Base-by-base conservation (phyloP, 352 stramenopile species). In the Phytophthora sojae region DNA sequence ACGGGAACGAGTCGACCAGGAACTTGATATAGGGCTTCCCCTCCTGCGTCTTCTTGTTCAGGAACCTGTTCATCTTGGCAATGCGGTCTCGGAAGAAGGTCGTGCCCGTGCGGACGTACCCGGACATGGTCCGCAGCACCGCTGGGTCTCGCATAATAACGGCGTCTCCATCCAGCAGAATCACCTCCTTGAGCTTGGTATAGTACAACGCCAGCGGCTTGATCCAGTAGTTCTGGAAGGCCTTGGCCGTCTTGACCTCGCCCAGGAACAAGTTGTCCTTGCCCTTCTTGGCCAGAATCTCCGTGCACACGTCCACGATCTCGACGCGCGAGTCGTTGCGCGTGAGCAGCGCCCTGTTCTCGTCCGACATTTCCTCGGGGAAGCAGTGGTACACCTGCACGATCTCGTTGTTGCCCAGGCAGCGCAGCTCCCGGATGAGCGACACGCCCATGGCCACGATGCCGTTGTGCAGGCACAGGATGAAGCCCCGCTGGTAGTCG, bases 21-120 rank as follows among this genome's bases (percentile, higher is more conserved):
- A 81, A 59, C 14, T 72, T 74, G 21, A 90, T 66, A 54, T 79
- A 69, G 35, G 67, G 73, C 55, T 62, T 79, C 25, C 79, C 72
- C 12, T 77, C 47, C 2, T 75, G 62, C 52, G 76, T 69, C 61
- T 65, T 78, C 19, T 65, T 74, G 49, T 71, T 75, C 11, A 79
- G 32, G 14, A 80, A 77, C 23, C 61, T 73, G 57, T 76, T 71
- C 63, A 84, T 77, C 57, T 72, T 72, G 39, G 79, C 73, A 30
- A 86, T 69, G 23, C 81, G 82, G 65, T 93, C 85, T 45, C 89
- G 86, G 57, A 92, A 92, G 61, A 92, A 92, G 12, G 83, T 76
- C 52, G 85, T 91, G 9, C 82, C 82, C 7, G 64, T 87, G 11
- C 59, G 42, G 14, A 68, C 14, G 64, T 93, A 93, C 23, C 69